Evolutionary conservation across 2,329 filamentous ascomycete genomes (phyloP).

Genomic region (Aspergillus latus): DNA sequence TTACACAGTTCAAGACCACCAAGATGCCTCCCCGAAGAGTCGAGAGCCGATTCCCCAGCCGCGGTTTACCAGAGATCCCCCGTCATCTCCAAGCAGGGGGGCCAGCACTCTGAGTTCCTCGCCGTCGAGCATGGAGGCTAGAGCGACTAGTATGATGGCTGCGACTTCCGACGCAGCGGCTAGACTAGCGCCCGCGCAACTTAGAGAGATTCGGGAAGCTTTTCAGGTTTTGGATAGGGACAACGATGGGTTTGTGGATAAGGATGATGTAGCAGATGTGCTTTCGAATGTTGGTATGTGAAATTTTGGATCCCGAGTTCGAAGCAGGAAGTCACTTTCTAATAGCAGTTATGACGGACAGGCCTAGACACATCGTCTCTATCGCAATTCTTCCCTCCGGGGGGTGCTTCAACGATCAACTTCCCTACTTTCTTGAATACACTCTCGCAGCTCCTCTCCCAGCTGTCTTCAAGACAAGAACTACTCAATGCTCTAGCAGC

Average conservation of each 20-base stretch:
- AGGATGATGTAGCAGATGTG: constrained; percentile 84
- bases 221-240: constrained; percentile 92
- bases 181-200: constrained; percentile 71
- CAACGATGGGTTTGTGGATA: constrained; percentile 78
- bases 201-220: constrained; percentile 83
- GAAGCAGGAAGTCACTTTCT: background rate
- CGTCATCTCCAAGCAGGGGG: constrained; percentile 42
- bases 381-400: constrained; percentile 78
- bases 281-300: constrained; percentile 73
- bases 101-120: constrained; percentile 28
- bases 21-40: constrained; percentile 31
- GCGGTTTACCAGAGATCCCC: constrained; percentile 38
- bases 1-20: constrained; percentile 44
- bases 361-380: constrained; percentile 75
- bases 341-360: constrained; percentile 33
- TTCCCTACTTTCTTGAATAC: constrained; percentile 84
- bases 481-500: constrained; percentile 87
- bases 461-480: constrained; percentile 75
- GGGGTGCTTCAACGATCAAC: constrained; percentile 69
- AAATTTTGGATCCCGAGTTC: background rate
- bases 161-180: constrained; percentile 39
- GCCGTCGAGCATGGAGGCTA: constrained; percentile 31
- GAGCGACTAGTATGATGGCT: constrained; percentile 24
- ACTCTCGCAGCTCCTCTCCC: constrained; percentile 70
- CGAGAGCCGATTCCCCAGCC: constrained; percentile 35